Base-by-base conservation (phyloP, 345 rosid genomes). In the Pugionium dolabratum region DNA sequence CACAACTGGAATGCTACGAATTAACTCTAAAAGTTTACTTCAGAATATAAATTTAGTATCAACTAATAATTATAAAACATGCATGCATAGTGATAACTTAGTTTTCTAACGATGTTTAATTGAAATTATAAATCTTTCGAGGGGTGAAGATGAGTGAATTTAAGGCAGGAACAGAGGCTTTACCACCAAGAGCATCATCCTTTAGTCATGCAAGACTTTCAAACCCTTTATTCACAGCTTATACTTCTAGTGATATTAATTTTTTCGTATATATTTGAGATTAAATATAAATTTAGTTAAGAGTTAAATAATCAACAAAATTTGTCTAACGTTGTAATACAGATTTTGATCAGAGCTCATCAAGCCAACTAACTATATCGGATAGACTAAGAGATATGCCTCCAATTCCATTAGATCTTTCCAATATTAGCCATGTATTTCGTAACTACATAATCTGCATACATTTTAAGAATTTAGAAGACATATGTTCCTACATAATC, bases 101-200 rank as follows among this genome's bases (percentile, higher is more conserved):
- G 11, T 27, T 58, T 4, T 59, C 32, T 59, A 8, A 31, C 44
- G 48, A 52, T 52, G 39, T 34, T 51, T 51, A 52, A 18, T 18
- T 18, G 18, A 18, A 18, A 18, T 18, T 18, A 18, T 18, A 18
- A 18, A 18, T 18, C 18, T 34, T 34, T 5, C 6, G 4, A 39
- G 48, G 27, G 57, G 32, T 69, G 78, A 84, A 92, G 98, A 86
- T 92, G 93, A 81, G 64, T 82, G 95, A 83, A 4, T 89, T 85
- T 76, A 80, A 83, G 76, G 62, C 81, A 42, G 83, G 72, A 10
- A 78, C 88, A 52, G 91, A 89, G 59, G 73, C 79, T 61, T 75
- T 87, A 50, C 75, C 95, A 29, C 77, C 77, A 60, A 66, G 67
- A 59, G 62, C 72, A 64, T 70, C 91, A 31, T 70, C 90, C 2